Conservation (phyloP, 306 rosid genomes). For the Citrullus mucosospermus region DNA sequence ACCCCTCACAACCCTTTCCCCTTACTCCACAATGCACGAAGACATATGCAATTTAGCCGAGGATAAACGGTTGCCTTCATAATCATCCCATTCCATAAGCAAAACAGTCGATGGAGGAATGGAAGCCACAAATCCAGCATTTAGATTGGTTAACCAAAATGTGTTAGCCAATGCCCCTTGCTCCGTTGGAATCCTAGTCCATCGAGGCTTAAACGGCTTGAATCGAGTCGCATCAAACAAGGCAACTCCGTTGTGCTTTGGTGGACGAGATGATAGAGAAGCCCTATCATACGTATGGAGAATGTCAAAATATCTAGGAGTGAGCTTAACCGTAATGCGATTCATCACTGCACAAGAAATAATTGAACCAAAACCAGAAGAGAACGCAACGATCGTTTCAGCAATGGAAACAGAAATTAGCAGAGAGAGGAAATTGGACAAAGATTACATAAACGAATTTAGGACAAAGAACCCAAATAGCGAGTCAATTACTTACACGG, state of each 20-base stretch:
- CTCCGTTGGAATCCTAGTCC: conserved; percentile 77
- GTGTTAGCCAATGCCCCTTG: conserved; percentile 64
- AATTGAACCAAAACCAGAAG: conserved; percentile 1
- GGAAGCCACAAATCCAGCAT: conserved; percentile 70
- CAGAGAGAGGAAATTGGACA: conserved; percentile 44
- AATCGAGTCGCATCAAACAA: conserved; percentile 38
- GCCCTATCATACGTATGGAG: conserved; percentile 76
- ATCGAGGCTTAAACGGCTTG: conserved; percentile 57
- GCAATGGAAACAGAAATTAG: conserved; percentile 30
- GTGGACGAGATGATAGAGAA: conserved; percentile 90
- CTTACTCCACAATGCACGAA: conserved; percentile 88
- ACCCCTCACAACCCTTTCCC: conserved; percentile 77
- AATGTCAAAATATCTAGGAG: conserved; percentile 55
- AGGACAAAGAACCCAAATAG: conserved; percentile 7
- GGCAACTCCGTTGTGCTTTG: conserved; percentile 53
- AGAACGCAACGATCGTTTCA: neutral
- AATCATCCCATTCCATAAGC: conserved; percentile 82
- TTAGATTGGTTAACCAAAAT: conserved; percentile 55
- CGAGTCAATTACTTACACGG: conserved; percentile 30
- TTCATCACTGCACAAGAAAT: conserved; percentile 31
- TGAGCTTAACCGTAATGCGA: conserved; percentile 40
- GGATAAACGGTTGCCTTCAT: conserved; percentile 68
- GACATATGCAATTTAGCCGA: conserved; percentile 69
- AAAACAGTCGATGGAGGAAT: conserved; percentile 91
- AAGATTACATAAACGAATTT: conserved; percentile 37